Evolutionary conservation across 345 rosid genomes (phyloP).

Genomic region (Moringa oleifera): DNA sequence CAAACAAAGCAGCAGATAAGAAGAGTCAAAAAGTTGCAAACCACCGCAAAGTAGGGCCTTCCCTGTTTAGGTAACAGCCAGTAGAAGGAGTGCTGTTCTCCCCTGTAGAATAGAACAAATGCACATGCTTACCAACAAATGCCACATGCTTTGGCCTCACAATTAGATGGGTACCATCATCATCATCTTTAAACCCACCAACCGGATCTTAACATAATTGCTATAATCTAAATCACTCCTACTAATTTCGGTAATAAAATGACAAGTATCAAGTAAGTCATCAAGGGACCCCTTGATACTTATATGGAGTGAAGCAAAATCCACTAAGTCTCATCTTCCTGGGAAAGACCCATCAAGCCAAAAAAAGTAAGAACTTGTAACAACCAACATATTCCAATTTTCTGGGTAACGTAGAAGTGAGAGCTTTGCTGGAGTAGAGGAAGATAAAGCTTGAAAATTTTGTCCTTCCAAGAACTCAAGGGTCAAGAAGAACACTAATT

Average conservation of each 20-base stretch:
- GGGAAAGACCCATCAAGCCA: too few species aligned
- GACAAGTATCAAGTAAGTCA: too few species aligned
- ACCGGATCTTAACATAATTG: conserved; percentile 7
- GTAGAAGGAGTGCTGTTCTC: conserved; percentile 5
- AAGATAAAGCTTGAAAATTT: too few species aligned
- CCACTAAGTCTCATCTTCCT: background rate
- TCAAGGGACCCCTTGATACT: too few species aligned
- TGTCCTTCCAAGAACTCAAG: too few species aligned
- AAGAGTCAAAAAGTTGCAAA: conserved; percentile 5
- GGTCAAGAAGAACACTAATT: too few species aligned
- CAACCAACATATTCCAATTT: too few species aligned
- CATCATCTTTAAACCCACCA: background rate
- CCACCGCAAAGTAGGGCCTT: conserved; percentile 13
- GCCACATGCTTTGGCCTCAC: conserved; percentile 11
- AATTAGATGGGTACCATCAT: background rate
- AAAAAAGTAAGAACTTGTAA: too few species aligned
- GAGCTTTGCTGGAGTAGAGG: too few species aligned
- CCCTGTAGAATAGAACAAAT: conserved; percentile 11
- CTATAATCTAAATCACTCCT: conserved; percentile 6
- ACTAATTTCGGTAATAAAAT: background rate
- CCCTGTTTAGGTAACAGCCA: conserved; percentile 23
- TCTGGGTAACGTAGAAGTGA: too few species aligned
- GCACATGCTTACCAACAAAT: conserved; percentile 22
- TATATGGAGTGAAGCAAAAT: background rate
- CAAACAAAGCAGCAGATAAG: background rate